These are phyloP conservation scores for Rhizopogon rudus DNA, from an alignment of 768 basidiomycete genomes.

Conservation along the genomic window DNA sequence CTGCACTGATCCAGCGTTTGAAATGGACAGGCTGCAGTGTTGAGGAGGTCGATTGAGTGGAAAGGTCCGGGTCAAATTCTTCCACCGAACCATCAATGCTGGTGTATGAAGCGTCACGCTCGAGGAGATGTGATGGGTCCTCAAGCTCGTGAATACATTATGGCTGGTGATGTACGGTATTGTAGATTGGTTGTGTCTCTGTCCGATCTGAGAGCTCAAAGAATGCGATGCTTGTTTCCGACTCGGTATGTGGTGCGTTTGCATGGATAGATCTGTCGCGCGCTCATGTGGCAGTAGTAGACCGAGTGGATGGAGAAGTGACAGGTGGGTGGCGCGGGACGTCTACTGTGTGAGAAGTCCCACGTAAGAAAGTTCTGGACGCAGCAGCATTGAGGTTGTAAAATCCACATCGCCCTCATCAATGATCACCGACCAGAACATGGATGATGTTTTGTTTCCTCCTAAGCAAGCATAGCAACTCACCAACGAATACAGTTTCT, in stretches of 20 bases:
- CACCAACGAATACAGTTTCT: conserved; percentile 63
- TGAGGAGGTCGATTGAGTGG: background rate
- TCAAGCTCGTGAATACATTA: conserved; percentile 56
- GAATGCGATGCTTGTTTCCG: conserved; percentile 2
- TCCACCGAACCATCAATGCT: background rate
- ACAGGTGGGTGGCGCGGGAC: conserved; percentile 26
- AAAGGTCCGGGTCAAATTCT: background rate
- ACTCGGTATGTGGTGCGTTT: conserved; percentile 18
- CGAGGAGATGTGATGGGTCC: conserved; percentile 24
- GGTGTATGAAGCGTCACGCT: conserved; percentile 4
- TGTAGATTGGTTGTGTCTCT: conserved; percentile 2
- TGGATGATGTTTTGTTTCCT: conserved; percentile 34
- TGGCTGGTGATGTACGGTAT: conserved; percentile 12
- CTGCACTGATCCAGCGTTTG: conserved; percentile 48
- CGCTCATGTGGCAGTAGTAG: conserved; percentile 32
- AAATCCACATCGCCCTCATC: conserved; percentile 12
- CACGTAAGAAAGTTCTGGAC: conserved; percentile 11
- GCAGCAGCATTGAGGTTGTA: conserved; percentile 21
- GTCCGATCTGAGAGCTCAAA: background rate
- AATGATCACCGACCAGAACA: conserved; percentile 9
- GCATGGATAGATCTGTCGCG: conserved; percentile 28
- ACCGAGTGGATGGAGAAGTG: conserved; percentile 26
- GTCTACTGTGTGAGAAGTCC: conserved; percentile 22
- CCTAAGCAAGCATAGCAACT: conserved; percentile 69
- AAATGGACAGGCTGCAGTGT: conserved; percentile 36